Percentiles rank a stretch among this genome's conserved stretches.
phyloP scores from a whole-genome alignment of 441 rosid species.

The Populus hybrid region DNA sequence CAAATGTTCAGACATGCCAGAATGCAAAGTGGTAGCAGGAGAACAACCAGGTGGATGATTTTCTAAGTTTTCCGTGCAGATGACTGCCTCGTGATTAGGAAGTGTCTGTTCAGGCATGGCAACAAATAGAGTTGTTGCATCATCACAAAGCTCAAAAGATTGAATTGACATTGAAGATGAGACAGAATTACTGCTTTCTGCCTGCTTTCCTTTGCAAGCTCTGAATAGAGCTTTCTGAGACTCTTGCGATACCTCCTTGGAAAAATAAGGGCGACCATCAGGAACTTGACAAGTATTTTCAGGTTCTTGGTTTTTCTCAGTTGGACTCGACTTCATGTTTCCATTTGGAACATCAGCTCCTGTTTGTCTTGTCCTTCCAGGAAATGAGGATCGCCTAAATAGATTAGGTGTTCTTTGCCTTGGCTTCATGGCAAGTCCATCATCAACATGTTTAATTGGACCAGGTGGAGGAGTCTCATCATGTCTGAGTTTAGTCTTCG shows the following conservation, averaged over 20 bases:
- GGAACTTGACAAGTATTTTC: slow-evolving; percentile 33
- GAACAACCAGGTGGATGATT: slow-evolving; percentile 34
- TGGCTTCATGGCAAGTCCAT: slow-evolving; percentile 46
- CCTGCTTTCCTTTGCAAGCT: slow-evolving; percentile 50
- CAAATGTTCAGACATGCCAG: slow-evolving; percentile 30
- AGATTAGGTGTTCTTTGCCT: slow-evolving; percentile 71
- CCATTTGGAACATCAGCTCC: slow-evolving; percentile 48
- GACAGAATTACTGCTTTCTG: slow-evolving; percentile 69
- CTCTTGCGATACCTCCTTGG: slow-evolving; percentile 32
- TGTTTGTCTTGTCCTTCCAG: slow-evolving; percentile 42
- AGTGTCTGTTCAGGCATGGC: slow-evolving; percentile 43
- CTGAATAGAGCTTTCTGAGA: slow-evolving; percentile 37
- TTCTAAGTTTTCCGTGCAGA: slow-evolving; percentile 30
- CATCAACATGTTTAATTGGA: slow-evolving; percentile 51
- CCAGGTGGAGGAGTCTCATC: slow-evolving; percentile 57
- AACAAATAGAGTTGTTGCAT: slow-evolving; percentile 59
- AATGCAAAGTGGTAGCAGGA: slow-evolving; percentile 21
- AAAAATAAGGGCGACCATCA: slow-evolving; percentile 20
- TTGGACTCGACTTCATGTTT: slow-evolving; percentile 33
- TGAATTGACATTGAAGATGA: slow-evolving; percentile 73
- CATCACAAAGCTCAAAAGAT: slow-evolving; percentile 75
- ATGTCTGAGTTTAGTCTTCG: slow-evolving; percentile 64
- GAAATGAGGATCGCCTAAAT: slow-evolving; percentile 51
- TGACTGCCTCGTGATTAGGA: slow-evolving; percentile 33
- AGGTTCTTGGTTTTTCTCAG: slow-evolving; percentile 28